Base-by-base conservation (phyloP, 2,329 filamentous ascomycete genomes). In the Didymella sp. region DNA sequence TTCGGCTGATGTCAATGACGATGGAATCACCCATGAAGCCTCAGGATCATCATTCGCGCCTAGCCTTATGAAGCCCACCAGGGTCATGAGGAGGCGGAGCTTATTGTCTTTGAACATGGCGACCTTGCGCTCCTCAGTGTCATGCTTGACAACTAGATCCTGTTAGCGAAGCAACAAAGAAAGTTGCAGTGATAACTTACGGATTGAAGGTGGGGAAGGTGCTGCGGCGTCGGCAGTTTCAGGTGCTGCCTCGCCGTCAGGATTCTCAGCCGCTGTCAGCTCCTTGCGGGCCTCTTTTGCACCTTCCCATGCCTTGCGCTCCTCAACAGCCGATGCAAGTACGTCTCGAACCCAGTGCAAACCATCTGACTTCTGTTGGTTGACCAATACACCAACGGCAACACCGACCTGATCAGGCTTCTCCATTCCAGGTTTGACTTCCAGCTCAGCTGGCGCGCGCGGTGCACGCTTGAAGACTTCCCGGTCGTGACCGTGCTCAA, bases 81-180 rank as follows among this genome's bases (percentile, higher is more conserved):
- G 82, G 1, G 82, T 88, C 84, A 98, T 89, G 3, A 99, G 84
- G 1, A 98, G 86, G 30, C 93, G 89, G 2, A 98, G 83, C 68
- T 94, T 89, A 9, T 90, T 88, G 75, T 98, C 96, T 72, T 92
- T 96, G 80, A 96, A 96, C 77, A 96, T 87, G 24, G 91, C 89
- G 21, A 83, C 84, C 47, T 87, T 87, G 37, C 87, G 86, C 45
- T 85, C 82, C 42, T 90, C 85, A 38, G 84, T 86, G 55, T 89
- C 86, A 0, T 89, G 82, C 47, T 82, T 84, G 61, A 66, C 62
- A 6, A 75, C 66, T 62, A 54, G 7, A 12, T 4, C 1, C 21
- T 31, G 9, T 56, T 37, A 42, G 28, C 68, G 64, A 71, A 53
- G 37, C 2, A 66, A 6, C 13, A 75, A 70, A 51, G 61, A 30